Base-by-base conservation (phyloP, 83 land plant genomes). In the Diphasiastrum complanatum region DNA sequence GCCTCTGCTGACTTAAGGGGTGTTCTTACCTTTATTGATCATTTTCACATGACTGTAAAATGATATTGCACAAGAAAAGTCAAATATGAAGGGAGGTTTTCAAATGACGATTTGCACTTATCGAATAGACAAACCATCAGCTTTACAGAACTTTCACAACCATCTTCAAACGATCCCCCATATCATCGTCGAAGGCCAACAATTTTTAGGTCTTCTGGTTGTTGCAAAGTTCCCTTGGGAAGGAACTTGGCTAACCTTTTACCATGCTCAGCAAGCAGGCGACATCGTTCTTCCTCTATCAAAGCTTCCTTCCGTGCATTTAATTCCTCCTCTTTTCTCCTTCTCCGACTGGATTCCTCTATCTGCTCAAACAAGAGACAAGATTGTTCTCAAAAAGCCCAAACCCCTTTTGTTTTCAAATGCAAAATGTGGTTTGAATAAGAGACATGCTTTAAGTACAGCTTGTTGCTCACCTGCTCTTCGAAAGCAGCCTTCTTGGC, bases 241-340 rank as follows among this genome's bases (percentile, higher is more conserved):
- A 54, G 58, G 33, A 54, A 54, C 33, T 22, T 18, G 6, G 58
- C 58, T 6, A 54, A 28, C n/a, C 25, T 54, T 54, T 28, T 54
- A 25, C 58, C 58, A 6, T 54, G 58, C 4, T 28, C 29, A 5
- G 58, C 33, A 18, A 54, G 25, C 36, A 54, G 58, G 33, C 33
- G 24, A 4, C 33, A 5, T 6, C 58, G 29, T n/a, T 54, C 58
- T 8, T 25, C 58, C n/a, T 54, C 58, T 5, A 54, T 54, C 34
- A 54, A 14, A 5, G 33, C 58, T 14, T 54, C 29, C 33, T 25
- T 54, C 33, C 25, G 24, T 4, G 58, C 58, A 12, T 54, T 14
- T 14, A 54, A 12, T 25, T 54, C 58, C 14, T 54, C 58, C 29
- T 54, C 58, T 28, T 54, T 54, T n/a, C 33, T 54, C 33, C 33